Conservation (phyloP, 116 monocot genomes). For the Dioscorea cayenensis region DNA sequence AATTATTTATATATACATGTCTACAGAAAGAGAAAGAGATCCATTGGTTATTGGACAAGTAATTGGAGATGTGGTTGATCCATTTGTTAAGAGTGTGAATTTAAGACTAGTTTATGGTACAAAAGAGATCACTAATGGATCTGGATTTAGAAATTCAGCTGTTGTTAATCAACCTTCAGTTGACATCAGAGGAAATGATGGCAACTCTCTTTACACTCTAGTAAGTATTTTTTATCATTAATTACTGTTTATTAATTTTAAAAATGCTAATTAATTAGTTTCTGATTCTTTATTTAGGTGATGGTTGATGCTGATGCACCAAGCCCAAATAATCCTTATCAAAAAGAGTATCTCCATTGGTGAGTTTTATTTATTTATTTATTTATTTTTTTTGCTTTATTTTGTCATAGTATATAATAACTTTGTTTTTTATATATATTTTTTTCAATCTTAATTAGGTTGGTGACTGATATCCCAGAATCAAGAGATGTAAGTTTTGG, state of each 20-base stretch:
- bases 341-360: slow-evolving; percentile 53
- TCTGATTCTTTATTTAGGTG: slow-evolving; percentile 13
- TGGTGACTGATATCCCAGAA: slow-evolving; percentile 64
- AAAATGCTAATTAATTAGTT: background rate
- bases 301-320: slow-evolving; percentile 58
- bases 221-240: slow-evolving; percentile 23
- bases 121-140: slow-evolving; percentile 42
- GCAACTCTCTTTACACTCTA: slow-evolving; percentile 34
- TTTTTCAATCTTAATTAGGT: slow-evolving; percentile 15
- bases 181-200: slow-evolving; percentile 21
- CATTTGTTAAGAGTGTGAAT: slow-evolving; percentile 29
- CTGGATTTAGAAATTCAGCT: slow-evolving; percentile 32
- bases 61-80: slow-evolving; percentile 55
- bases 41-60: slow-evolving; percentile 52
- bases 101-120: slow-evolving; percentile 28
- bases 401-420: too few species aligned
- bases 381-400: background rate
- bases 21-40: slow-evolving; percentile 26
- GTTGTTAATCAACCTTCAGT: slow-evolving; percentile 28
- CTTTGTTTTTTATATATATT: background rate
- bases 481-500: slow-evolving; percentile 40
- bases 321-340: slow-evolving; percentile 40
- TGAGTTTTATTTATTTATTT: slow-evolving; percentile 13
- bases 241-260: background rate
- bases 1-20: background rate